Percentiles rank a stretch among this genome's conserved stretches.
Conservation (phyloP, 345 rosid genomes). For the Populus alba region DNA sequence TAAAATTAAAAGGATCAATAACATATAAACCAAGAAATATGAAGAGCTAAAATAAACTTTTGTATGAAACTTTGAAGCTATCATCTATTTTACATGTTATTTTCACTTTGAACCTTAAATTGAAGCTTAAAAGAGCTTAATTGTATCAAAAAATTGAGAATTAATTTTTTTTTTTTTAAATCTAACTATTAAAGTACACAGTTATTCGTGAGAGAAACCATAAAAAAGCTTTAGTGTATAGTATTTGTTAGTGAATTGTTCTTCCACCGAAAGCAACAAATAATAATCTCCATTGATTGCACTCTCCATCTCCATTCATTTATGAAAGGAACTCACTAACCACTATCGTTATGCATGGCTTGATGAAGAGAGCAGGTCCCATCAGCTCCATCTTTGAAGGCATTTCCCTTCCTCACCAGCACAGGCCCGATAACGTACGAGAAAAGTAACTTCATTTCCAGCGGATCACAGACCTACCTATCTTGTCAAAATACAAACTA, state of each 20-base stretch:
- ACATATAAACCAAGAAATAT: too few species aligned
- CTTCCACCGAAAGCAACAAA: slow-evolving; percentile 5
- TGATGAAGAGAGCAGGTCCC: background rate
- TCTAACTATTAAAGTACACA: too few species aligned
- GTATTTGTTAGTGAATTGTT: background rate
- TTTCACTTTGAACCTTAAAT: too few species aligned
- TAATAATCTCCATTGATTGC: background rate
- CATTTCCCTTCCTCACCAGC: background rate
- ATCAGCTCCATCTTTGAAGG: background rate
- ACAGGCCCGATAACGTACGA: background rate
- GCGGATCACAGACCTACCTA: background rate
- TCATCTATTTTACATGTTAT: too few species aligned
- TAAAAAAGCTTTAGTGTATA: too few species aligned
- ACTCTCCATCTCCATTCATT: background rate
- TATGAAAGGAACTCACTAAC: background rate
- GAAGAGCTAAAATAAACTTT: too few species aligned
- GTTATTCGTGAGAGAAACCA: too few species aligned
- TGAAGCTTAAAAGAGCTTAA: too few species aligned
- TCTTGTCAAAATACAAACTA: background rate
- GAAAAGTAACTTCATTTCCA: background rate
- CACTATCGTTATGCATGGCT: background rate
- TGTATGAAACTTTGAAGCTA: rapidly evolving
- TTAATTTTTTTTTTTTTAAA: too few species aligned
- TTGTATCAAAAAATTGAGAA: too few species aligned
- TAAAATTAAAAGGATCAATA: too few species aligned